Evolutionary conservation across 1,284 basidiomycete genomes (phyloP).

Genomic region (Cryptococcus sp.): DNA sequence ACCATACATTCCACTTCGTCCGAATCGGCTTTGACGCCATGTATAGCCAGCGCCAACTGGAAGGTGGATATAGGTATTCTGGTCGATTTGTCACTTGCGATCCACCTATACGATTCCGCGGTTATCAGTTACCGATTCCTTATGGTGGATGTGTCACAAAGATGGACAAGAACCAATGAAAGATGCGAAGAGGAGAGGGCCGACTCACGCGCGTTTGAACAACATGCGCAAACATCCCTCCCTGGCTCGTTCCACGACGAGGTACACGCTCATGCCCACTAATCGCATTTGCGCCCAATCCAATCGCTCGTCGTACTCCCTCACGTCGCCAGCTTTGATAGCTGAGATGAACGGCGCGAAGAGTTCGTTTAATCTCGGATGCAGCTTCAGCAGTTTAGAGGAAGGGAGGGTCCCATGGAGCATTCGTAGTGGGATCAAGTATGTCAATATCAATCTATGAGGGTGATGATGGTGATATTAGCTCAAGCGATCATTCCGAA

Average conservation of each 20-base stretch:
- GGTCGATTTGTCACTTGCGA: constrained; percentile 67
- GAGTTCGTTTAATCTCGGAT: constrained; percentile 70
- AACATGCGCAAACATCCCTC: constrained; percentile 82
- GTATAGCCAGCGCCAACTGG: constrained; percentile 67
- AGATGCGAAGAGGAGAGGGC: not conserved
- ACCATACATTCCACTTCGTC: constrained; percentile 93
- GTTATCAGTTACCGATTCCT: too few relatives aligned
- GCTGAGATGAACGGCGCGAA: constrained; percentile 80
- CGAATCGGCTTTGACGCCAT: constrained; percentile 58
- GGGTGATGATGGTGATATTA: not conserved
- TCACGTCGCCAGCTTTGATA: constrained; percentile 74
- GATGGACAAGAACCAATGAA: not conserved
- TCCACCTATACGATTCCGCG: constrained; percentile 65
- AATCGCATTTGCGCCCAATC: constrained; percentile 67
- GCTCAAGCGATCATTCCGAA: not conserved
- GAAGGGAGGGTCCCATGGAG: constrained; percentile 82
- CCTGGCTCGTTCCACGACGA: constrained; percentile 82
- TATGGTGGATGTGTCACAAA: not conserved
- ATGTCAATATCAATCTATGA: constrained; percentile 79
- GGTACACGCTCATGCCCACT: constrained; percentile 78
- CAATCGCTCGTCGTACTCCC: constrained; percentile 76
- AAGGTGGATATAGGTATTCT: constrained; percentile 78
- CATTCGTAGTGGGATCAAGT: constrained; percentile 84
- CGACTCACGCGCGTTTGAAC: constrained; percentile 80
- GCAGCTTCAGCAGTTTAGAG: constrained; percentile 64